phyloP scores from a whole-genome alignment of 305 asterid genomes.

The Euphrasia arctica region DNA sequence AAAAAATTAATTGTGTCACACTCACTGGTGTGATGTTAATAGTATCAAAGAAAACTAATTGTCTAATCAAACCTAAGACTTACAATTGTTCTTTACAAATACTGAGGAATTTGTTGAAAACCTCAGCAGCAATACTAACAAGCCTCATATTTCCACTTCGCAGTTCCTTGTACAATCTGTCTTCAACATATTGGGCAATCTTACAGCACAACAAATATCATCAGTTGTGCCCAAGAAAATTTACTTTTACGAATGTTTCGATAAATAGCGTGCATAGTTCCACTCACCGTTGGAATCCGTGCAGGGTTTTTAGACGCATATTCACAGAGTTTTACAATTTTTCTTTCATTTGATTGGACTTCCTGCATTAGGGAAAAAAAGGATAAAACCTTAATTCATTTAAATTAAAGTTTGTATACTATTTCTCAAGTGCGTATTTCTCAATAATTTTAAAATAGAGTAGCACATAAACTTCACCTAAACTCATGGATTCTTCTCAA shows the following conservation, averaged over 20 bases:
- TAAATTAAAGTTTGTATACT: background rate
- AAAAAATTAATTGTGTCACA: background rate
- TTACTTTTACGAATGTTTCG: conserved; percentile 4
- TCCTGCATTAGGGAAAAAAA: conserved; percentile 45
- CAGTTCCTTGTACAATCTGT: conserved; percentile 88
- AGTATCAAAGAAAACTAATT: background rate
- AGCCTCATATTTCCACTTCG: conserved; percentile 62
- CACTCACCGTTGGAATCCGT: conserved; percentile 81
- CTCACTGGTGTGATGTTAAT: conserved; percentile 2
- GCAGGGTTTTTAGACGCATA: conserved; percentile 94
- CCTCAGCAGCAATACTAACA: conserved; percentile 63
- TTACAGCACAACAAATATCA: conserved; percentile 9
- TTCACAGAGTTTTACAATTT: conserved; percentile 81
- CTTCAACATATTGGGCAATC: conserved; percentile 94
- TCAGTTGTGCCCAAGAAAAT: conserved; percentile 20
- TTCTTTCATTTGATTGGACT: conserved; percentile 65
- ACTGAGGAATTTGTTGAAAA: conserved; percentile 69
- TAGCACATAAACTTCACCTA: too few species aligned
- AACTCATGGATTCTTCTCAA: too few species aligned
- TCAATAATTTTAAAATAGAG: too few species aligned
- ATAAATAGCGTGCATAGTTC: background rate
- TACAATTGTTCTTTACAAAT: conserved; percentile 88
- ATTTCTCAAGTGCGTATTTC: background rate
- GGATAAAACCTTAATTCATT: background rate
- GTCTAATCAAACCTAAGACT: conserved; percentile 31